Evolutionary conservation across 176 grass and related monocot genomes (phyloP), one percentile per base, ranked within the genome.

Genomic region (Cymbopogon citratus): DNA sequence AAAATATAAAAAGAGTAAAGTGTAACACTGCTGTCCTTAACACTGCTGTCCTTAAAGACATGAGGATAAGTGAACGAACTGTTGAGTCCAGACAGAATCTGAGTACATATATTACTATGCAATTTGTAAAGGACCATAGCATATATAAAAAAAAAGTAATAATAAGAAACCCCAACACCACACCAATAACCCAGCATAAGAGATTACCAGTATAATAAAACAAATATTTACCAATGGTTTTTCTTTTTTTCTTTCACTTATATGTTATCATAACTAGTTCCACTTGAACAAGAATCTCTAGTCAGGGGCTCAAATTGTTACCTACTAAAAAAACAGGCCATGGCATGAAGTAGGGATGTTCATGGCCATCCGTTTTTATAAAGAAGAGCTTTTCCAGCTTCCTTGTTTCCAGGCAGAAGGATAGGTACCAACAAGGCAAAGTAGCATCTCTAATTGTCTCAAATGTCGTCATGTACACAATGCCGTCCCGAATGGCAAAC

Each of bases 401-500:
- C 69, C 43, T 48, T 73, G 24, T 73, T 73, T 73, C 25, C 69
- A 73, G 25, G 25, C 69, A 73, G 69, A 49, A 73, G 25, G 69
- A 49, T 48, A 73, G 69, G 25, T 48, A 48, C 69, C 43, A 73
- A 1, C 25, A 48, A 18, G 69, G 63, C 27, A 52, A 12, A 6
- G 46, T 16, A 10, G 62, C n/a, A 62, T 65, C 44, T 5, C 16
- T 51, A 48, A 74, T 21, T 24, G 54, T 59, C 15, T 74, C 44
- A 16, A 6, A 29, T 5, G 71, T 74, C 0, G 71, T 31, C 15
- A 23, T 7, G 62, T 84, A 84, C 23, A 76, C 72, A 16, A 76
- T 28, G 9, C 81, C 81, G 54, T 67, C 29, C 1, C 54, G 13
- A 36, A 39, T 31, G 0, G 16, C 81, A 25, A 41, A 36, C 19